These are phyloP conservation scores for Saturnispora bothae DNA, from an alignment of 805 yeast genomes.

Conservation along the genomic window DNA sequence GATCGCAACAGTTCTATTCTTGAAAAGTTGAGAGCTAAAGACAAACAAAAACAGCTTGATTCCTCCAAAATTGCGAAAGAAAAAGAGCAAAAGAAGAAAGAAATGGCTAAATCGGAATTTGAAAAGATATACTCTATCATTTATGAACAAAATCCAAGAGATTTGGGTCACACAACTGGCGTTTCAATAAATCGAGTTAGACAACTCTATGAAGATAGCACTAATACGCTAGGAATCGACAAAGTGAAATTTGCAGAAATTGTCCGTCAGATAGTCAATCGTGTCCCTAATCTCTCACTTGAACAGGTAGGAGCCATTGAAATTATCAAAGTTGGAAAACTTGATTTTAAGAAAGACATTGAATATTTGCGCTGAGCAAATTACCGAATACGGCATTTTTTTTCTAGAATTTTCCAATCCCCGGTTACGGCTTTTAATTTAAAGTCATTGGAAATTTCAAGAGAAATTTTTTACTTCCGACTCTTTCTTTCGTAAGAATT, in stretches of 20 bases:
- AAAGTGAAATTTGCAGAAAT: not conserved
- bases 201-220: constrained; percentile 2
- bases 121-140: constrained; percentile 1
- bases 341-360: not conserved
- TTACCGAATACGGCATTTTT: not conserved
- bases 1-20: not conserved
- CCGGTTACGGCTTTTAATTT: constrained; percentile 1
- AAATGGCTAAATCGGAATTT: not conserved
- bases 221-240: not conserved
- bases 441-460: not conserved
- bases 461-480: not conserved
- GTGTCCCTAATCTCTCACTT: not conserved
- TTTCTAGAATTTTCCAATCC: constrained; percentile 2
- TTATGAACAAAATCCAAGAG: constrained; percentile 5
- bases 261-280: not conserved
- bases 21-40: constrained; percentile 5
- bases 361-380: not conserved
- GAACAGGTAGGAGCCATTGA: not conserved
- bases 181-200: not conserved
- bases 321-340: not conserved
- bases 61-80: not conserved
- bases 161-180: not conserved
- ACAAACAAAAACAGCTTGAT: not conserved
- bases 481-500: constrained; percentile 11
- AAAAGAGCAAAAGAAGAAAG: not conserved